These are phyloP conservation scores for Geranium rotundifolium DNA, from an alignment of 345 rosid genomes.

Conservation along the genomic window DNA sequence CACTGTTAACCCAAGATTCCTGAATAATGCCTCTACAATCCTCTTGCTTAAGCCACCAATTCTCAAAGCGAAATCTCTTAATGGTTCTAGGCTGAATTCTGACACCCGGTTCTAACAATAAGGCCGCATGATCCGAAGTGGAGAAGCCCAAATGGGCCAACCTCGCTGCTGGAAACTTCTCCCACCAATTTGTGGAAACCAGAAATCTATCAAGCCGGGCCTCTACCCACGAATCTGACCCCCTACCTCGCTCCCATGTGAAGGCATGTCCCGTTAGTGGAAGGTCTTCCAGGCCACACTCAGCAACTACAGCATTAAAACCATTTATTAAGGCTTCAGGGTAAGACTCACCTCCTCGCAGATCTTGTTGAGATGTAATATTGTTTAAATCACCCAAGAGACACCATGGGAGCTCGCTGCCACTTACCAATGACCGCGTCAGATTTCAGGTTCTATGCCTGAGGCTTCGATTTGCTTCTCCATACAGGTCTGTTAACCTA, in stretches of 20 bases:
- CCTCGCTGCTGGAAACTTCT: not conserved
- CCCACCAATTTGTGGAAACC: not conserved
- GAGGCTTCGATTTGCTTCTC: not conserved
- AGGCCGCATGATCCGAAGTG: not conserved
- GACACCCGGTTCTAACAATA: not conserved
- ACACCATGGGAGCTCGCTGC: not conserved
- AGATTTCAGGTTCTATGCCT: not conserved
- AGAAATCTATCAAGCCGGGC: not conserved
- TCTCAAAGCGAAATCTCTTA: not conserved
- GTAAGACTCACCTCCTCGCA: not conserved
- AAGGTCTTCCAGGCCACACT: not conserved
- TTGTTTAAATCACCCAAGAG: conserved; percentile 2
- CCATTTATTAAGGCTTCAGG: not conserved
- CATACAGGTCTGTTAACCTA: not conserved
- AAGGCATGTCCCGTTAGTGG: not conserved
- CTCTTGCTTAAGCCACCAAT: not conserved
- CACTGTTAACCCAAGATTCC: not conserved
- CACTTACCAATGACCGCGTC: not conserved
- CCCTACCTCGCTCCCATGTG: not conserved
- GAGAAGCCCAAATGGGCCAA: not conserved
- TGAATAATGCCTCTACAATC: not conserved
- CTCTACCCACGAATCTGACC: not conserved
- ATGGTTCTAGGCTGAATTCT: not conserved
- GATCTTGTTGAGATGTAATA: not conserved
- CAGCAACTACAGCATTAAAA: not conserved